These are phyloP conservation scores for Lasiosphaeria hispida DNA, from an alignment of 495 filamentous ascomycete species.

Conservation along the genomic window DNA sequence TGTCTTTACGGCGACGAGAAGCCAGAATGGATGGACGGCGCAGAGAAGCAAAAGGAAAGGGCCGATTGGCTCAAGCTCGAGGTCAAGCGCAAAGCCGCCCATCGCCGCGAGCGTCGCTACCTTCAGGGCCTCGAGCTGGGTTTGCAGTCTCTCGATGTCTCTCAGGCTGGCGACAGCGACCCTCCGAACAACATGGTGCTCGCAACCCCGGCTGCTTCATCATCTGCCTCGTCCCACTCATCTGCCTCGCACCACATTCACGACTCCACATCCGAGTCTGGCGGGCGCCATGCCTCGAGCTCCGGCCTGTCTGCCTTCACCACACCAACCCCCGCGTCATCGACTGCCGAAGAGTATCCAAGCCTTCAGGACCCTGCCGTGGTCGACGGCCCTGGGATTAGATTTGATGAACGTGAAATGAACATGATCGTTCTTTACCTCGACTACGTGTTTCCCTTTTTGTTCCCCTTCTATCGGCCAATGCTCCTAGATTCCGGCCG, in stretches of 20 bases:
- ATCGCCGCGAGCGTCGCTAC: conserved; percentile 37
- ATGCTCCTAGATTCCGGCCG: conserved; percentile 45
- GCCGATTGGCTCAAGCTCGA: conserved; percentile 48
- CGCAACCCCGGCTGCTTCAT: not conserved
- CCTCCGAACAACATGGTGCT: not conserved
- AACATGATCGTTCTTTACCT: conserved; percentile 48
- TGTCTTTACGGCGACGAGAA: conserved; percentile 48
- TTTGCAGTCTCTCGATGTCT: conserved; percentile 37
- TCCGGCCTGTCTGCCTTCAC: not conserved
- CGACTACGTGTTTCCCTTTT: conserved; percentile 51
- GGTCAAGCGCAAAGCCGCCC: conserved; percentile 47
- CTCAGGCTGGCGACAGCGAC: conserved; percentile 18
- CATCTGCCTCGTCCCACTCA: not conserved
- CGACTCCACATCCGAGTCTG: not conserved
- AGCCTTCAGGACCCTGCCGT: no score
- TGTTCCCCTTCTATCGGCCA: conserved; percentile 56
- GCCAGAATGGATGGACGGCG: conserved; percentile 59
- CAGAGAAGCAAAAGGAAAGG: conserved; percentile 46
- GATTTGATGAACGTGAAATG: conserved; percentile 23
- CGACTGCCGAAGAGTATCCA: no score
- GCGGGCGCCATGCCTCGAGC: not conserved
- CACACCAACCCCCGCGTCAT: no score
- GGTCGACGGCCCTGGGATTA: not conserved
- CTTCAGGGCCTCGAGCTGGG: conserved; percentile 33
- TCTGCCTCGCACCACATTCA: not conserved